A percentile compares a stretch with the other conserved stretches of the same genome.
These are phyloP conservation scores for Solanum hybrid DNA, from an alignment of 305 asterid species.

Conservation along the genomic window DNA sequence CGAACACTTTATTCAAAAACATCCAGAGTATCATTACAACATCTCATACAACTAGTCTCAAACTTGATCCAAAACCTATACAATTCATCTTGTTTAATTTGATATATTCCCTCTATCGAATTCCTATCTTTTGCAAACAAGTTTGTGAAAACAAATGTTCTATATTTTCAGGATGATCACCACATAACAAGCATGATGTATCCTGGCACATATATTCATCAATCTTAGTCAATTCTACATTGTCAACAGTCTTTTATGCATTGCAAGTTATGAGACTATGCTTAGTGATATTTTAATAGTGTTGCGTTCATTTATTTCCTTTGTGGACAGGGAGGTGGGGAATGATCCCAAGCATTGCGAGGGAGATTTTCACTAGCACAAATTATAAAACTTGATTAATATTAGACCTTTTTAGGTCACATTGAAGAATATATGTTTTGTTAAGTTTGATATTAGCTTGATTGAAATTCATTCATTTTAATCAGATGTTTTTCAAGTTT, in stretches of 20 bases:
- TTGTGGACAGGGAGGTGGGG: neutral
- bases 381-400: neutral
- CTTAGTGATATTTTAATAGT: too few species aligned
- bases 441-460: neutral
- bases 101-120: neutral
- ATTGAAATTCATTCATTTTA: neutral
- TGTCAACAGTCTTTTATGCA: neutral
- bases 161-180: neutral
- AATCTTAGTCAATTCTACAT: neutral
- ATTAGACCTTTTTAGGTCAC: neutral
- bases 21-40: neutral
- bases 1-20: neutral
- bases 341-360: neutral
- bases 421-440: neutral
- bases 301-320: neutral
- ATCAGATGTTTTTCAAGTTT: too few species aligned
- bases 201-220: neutral
- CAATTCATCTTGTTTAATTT: neutral
- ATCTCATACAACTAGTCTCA: neutral
- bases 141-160: neutral
- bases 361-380: neutral
- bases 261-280: neutral
- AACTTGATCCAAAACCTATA: neutral
- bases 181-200: neutral
- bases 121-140: neutral